These are phyloP conservation scores for Gonium pectorale DNA, from an alignment of 139 green algal species.

Conservation along the genomic window DNA sequence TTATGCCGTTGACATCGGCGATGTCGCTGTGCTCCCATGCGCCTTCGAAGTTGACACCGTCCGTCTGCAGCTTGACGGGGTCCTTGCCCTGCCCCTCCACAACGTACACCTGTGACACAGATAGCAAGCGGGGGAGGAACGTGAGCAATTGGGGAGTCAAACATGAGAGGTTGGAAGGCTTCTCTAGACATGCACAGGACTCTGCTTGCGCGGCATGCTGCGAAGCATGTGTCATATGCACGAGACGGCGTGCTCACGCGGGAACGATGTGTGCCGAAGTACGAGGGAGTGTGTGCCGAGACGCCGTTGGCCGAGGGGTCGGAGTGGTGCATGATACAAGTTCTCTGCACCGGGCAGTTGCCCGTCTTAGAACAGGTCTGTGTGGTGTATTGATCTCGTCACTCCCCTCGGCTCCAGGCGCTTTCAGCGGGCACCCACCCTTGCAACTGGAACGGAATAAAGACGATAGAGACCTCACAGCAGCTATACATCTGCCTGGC, in stretches of 20 bases:
- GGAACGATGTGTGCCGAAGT: too few species aligned
- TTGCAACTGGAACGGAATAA: too few species aligned
- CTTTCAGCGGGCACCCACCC: too few species aligned
- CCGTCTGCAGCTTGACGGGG: conserved; percentile 85
- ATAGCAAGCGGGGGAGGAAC: too few species aligned
- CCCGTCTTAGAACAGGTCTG: conserved; percentile 21
- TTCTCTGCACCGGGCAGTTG: not conserved
- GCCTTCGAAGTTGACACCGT: conserved; percentile 91
- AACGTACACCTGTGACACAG: conserved; percentile 81
- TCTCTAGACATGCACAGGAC: too few species aligned
- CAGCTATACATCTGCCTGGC: too few species aligned
- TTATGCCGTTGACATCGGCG: conserved; percentile 80
- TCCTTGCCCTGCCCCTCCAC: conserved; percentile 72
- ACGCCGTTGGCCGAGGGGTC: not conserved
- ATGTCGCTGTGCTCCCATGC: conserved; percentile 74
- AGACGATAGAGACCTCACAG: too few species aligned
- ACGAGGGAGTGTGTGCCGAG: too few species aligned
- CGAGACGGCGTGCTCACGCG: too few species aligned
- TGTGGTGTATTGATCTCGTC: conserved; percentile 25
- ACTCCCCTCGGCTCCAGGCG: too few species aligned
- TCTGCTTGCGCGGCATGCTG: too few species aligned
- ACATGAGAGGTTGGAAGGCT: not conserved
- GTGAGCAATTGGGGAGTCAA: not conserved
- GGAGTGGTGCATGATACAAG: conserved; percentile 42
- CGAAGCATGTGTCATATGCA: too few species aligned